Base-by-base conservation (phyloP, 345 rosid species). In the Orychophragmus violaceus region DNA sequence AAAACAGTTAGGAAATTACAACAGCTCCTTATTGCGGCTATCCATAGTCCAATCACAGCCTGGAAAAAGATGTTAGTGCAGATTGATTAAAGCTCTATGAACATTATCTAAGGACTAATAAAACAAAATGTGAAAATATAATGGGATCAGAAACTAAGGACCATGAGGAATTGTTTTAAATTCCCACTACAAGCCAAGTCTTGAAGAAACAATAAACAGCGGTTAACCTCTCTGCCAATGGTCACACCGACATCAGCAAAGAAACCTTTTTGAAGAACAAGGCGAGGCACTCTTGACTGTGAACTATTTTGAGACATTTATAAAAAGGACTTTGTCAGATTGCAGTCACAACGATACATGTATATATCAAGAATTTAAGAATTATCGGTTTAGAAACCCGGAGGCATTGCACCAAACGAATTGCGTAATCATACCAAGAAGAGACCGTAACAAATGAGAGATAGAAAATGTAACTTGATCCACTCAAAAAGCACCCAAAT, bases 361-460 rank as follows among this genome's bases (percentile, higher is more conserved):
- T n/a, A n/a, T n/a, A n/a, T n/a, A n/a, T n/a, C 22, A 44, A 46
- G 11, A 56, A 35, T 2, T 6, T 4, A 29, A 7, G 2, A n/a
- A n/a, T 50, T 71, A 88, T 97, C 83, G 79, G 76, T 82, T 86
- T 19, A 90, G 10, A 24, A 87, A 79, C 61, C 92, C 85, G 14
- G 91, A 81, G 64, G 83, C 87, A 65, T 90, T 90, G 46, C 74
- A 68, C 97, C 97, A 94, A 58, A 88, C 32, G 82, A 87, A 94
- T 60, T 90, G 99, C 2, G 74, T 86, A 57, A 88, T 74, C 99
- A 94, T 80, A 63, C 86, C 92, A 44, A 94, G 89, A 80, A 79
- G 74, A 94, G 51, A 37, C 69, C 84, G 53, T 84, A 76, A 74
- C 77, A 85, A 25, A 83, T 50, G 23, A 94, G 84, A 68, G 90